Base-by-base conservation (phyloP, 1,139 yeast genomes). In the Zygoascus meyerae region DNA sequence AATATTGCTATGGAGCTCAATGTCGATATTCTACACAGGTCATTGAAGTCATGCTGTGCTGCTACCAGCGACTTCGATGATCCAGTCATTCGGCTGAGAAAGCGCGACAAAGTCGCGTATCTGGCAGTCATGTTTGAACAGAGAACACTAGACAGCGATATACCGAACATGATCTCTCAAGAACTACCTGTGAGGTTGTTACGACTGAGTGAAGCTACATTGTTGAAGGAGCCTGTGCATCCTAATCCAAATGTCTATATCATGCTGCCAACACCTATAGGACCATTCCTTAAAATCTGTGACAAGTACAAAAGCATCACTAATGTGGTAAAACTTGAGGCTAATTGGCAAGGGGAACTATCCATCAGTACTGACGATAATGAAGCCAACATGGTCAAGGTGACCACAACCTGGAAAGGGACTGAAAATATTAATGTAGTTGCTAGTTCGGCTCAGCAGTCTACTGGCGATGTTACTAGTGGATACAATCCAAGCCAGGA, bases 101-200 rank as follows among this genome's bases (percentile, higher is more conserved):
- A 55, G 39, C 52, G 54, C n/a, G 50, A 55, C 36, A 46, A 53
- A 21, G 47, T 54, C 29, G 60, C 66, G 11, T 52, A 50, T 43
- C 45, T 62, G 33, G 49, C 51, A 17, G 42, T 52, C 35, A 48
- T 41, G 30, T 55, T 53, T 45, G 58, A 48, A 31, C 55, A 48
- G 34, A 40, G 41, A 10, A 34, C 53, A 11, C 31, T 44, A n/a
- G 48, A 39, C 12, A 55, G 48, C 21, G 56, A 53, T 11, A 38
- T 44, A 2, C 52, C 49, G 16, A 55, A 51, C 30, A 39, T 46
- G 29, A 53, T 56, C 2, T 53, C 51, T 16, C 69, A 66, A 40
- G 57, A 61, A 34, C 45, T 66, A 7, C 63, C 62, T 15, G 60
- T 63, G 3, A 50, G 56, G 30, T 45, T 56, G 7, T 18, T 64